Evolutionary conservation across 2,329 filamentous ascomycete genomes (phyloP), one percentile per base, ranked within the genome.

Genomic region (Cylindrodendrum hubeiense): DNA sequence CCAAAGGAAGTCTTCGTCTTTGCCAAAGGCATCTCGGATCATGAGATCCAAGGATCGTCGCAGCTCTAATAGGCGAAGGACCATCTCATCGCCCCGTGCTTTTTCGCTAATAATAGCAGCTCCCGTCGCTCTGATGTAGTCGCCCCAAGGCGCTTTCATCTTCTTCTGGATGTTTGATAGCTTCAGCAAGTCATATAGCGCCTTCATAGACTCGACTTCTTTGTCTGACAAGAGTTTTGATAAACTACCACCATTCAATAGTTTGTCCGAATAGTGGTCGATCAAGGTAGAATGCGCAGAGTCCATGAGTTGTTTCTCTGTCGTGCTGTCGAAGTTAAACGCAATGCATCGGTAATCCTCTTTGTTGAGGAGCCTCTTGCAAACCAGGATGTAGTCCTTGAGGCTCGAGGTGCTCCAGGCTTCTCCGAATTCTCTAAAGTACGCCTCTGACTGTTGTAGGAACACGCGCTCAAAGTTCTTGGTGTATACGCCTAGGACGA

Each of bases 271-370:
- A 72, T 93, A 91, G 24, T 89, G 83, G 17, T 87, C 83, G 34
- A 99, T 89, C 22, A 98, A 80, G 54, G 90, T 88, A 4, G 87
- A 82, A 75, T 98, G 93, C 3, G 96, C 88, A 26, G 90, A 83
- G 21, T 90, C 86, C 44, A 95, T 89, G 5, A 98, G 82, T 69
- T 91, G 89, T 70, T 91, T 88, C 78, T 93, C 92, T 0, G 96
- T 98, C 22, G 91, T 92, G 67, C 89, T 91, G 76, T 97, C 94
- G 47, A 99, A 86, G 64, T 92, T 91, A 80, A 92, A 97, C 19
- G 88, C 83, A 66, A 96, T 92, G 76, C 94, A 97, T 39, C 95
- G 87, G 64, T 86, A 81, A 70, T 91, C 87, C 79, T 99, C 96
- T 55, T 83, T 84, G 56, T 87, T 84, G 22, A 98, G 89, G 30